These are phyloP conservation scores for Cladosporium sp. DNA, from an alignment of 2,329 filamentous ascomycete genomes.

Conservation along the genomic window DNA sequence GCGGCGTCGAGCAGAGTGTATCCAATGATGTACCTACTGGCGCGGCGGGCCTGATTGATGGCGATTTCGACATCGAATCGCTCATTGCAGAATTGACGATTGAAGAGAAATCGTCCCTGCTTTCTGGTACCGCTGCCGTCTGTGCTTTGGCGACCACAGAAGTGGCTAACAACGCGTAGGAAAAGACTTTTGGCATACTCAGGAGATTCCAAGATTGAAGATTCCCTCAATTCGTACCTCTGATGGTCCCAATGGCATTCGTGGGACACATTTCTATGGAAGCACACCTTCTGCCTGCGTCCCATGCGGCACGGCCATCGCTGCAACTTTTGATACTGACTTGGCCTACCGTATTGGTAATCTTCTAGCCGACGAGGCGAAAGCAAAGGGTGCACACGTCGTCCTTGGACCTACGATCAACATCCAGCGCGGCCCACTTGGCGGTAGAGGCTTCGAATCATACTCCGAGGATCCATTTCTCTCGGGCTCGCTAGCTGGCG, in stretches of 20 bases:
- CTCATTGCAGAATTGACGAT: conserved; percentile 27
- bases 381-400: conserved; percentile 27
- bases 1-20: background rate
- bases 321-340: conserved; percentile 7
- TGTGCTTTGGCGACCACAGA: conserved; percentile 48
- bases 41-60: background rate
- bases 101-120: conserved; percentile 28
- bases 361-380: conserved; percentile 26
- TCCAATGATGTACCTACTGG: background rate
- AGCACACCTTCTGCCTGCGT: conserved; percentile 66
- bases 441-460: conserved; percentile 82
- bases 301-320: conserved; percentile 56
- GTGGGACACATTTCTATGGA: conserved; percentile 66
- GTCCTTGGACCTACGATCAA: conserved; percentile 28
- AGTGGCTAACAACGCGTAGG: background rate
- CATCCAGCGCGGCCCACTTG: conserved; percentile 33
- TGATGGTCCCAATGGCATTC: conserved; percentile 67
- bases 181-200: conserved; percentile 67
- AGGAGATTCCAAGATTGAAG: conserved; percentile 55
- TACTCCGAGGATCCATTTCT: conserved; percentile 79
- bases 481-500: conserved; percentile 66
- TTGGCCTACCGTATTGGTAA: conserved; percentile 10
- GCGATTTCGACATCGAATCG: conserved; percentile 28
- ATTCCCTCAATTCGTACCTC: conserved; percentile 62
- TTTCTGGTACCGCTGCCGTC: conserved; percentile 52